A percentile compares a stretch with the other conserved stretches of the same genome.
Conservation (phyloP, 148 eudicot genomes). For the Pouteria glomerata region DNA sequence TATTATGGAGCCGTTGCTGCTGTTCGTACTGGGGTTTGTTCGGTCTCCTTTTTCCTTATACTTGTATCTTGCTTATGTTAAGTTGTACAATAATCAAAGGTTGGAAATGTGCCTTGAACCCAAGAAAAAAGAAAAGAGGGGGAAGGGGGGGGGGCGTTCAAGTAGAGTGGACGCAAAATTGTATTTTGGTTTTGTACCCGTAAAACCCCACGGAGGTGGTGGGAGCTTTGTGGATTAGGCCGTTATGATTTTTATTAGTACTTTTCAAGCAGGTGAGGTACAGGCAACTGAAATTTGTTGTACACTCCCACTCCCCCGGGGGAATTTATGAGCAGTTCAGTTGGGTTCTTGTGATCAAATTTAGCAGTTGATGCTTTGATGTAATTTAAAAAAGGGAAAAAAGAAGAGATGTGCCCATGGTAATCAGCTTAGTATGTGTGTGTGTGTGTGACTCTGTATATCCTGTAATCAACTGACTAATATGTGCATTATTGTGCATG, state of each 20-base stretch:
- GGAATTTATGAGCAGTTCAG: background rate
- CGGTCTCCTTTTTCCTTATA: background rate
- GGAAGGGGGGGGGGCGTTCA: too few relatives aligned
- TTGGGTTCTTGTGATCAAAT: background rate
- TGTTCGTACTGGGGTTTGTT: slow-evolving; percentile 4
- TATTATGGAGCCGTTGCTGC: background rate
- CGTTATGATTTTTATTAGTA: background rate
- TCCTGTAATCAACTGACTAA: too few relatives aligned
- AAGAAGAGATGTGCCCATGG: too few relatives aligned
- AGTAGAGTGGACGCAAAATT: too few relatives aligned
- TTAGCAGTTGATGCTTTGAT: slow-evolving; percentile 1
- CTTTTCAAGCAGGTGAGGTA: background rate
- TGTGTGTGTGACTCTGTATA: too few relatives aligned
- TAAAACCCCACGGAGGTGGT: too few relatives aligned
- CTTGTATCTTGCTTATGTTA: slow-evolving; percentile 4
- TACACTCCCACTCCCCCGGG: background rate
- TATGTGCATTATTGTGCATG: too few relatives aligned
- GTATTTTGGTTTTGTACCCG: too few relatives aligned
- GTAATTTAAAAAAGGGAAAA: slow-evolving; percentile 1
- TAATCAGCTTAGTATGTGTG: slow-evolving; percentile 2
- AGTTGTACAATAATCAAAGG: slow-evolving; percentile 4
- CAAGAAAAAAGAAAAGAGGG: too few relatives aligned
- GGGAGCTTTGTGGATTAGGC: background rate
- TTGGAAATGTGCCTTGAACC: background rate
- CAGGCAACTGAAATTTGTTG: background rate